Evolutionary conservation across 345 rosid genomes (phyloP).

Genomic region (Aethionema arabicum): DNA sequence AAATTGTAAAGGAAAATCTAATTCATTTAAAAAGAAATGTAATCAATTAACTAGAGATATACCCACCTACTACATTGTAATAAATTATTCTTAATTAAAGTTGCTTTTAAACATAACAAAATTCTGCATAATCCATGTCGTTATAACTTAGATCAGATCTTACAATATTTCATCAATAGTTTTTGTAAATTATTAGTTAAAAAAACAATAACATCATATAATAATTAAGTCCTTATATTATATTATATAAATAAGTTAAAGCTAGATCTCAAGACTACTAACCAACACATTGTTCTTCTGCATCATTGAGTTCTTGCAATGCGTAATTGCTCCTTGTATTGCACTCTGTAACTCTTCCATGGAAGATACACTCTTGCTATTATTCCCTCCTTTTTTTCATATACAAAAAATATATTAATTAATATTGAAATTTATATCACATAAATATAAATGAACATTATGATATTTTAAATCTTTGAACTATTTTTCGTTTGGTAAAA

Average conservation of each 20-base stretch:
- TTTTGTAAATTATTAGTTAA: background rate
- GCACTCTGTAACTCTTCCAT: conserved; percentile 94
- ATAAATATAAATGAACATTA: no score
- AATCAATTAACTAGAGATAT: background rate
- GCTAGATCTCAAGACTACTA: conserved; percentile 44
- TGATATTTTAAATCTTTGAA: no score
- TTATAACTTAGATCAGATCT: conserved; percentile 23
- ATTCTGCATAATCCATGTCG: conserved; percentile 9
- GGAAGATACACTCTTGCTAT: conserved; percentile 37
- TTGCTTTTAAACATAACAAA: conserved; percentile 21
- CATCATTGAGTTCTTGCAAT: conserved; percentile 80
- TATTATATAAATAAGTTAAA: no score
- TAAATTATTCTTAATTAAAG: conserved; percentile 18
- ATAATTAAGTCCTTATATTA: conserved; percentile 4
- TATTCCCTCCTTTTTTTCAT: background rate
- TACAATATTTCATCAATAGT: no score
- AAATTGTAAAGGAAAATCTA: no score
- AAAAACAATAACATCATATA: background rate
- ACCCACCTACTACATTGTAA: conserved; percentile 30
- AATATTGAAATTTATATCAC: no score
- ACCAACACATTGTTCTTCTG: conserved; percentile 44
- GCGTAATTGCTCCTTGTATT: conserved; percentile 90
- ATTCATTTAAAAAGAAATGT: background rate
- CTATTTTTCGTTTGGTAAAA: no score
- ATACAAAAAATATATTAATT: no score